Conservation (phyloP, 2,329 filamentous ascomycete genomes). For the Colletotrichum eremochloae region DNA sequence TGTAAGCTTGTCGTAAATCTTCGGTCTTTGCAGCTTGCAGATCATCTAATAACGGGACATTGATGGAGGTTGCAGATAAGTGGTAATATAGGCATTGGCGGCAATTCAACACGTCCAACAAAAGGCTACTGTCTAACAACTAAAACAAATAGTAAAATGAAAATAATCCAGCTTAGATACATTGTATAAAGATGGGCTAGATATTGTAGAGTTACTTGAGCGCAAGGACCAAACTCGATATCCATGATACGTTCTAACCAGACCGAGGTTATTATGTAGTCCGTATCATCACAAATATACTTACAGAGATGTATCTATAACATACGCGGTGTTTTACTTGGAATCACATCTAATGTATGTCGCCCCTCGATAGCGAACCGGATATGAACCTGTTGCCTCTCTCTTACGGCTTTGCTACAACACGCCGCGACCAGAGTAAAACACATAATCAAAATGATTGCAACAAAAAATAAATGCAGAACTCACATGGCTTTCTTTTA, state of each 20-base stretch:
- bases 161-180: background rate
- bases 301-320: too few relatives aligned
- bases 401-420: background rate
- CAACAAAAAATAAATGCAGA: background rate
- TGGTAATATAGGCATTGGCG: background rate
- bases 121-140: background rate
- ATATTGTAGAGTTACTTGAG: background rate
- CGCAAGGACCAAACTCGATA: background rate
- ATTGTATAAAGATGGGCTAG: background rate
- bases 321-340: too few relatives aligned
- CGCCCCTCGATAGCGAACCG: too few relatives aligned
- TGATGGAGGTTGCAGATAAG: background rate
- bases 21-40: background rate
- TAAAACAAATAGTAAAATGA: too few relatives aligned
- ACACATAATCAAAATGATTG: too few relatives aligned
- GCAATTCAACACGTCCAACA: background rate
- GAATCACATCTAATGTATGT: too few relatives aligned
- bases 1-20: background rate
- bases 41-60: background rate
- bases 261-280: too few relatives aligned
- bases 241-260: background rate
- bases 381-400: background rate
- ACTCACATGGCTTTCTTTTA: too few relatives aligned
- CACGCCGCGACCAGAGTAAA: background rate
- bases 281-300: too few relatives aligned